phyloP scores from a whole-genome alignment of 805 yeast genomes.

The Candida sphagnicola region DNA sequence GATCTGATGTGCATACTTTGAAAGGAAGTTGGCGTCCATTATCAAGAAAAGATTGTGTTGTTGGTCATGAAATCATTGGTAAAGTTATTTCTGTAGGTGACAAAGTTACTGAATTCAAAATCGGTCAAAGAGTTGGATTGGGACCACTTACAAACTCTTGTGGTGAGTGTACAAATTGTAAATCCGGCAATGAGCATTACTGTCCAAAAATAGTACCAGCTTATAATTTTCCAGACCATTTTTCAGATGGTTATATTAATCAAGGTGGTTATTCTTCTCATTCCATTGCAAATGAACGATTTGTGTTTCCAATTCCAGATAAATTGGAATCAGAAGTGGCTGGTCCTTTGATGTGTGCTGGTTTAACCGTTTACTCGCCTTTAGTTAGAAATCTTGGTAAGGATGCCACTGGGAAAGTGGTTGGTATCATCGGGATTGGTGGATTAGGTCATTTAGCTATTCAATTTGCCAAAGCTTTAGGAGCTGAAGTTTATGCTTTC shows the following conservation, averaged over 20 bases:
- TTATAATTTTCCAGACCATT: slow-evolving; percentile 41
- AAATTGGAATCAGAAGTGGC: slow-evolving; percentile 35
- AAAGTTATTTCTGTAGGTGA: slow-evolving; percentile 55
- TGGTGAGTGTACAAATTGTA: slow-evolving; percentile 54
- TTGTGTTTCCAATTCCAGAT: slow-evolving; percentile 48
- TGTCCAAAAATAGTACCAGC: slow-evolving; percentile 51
- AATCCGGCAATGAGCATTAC: slow-evolving; percentile 36
- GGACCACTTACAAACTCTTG: slow-evolving; percentile 71
- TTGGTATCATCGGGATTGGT: slow-evolving; percentile 63
- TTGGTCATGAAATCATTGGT: slow-evolving; percentile 68
- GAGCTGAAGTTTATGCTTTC: slow-evolving; percentile 41
- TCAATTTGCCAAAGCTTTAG: slow-evolving; percentile 56
- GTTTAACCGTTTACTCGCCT: slow-evolving; percentile 52
- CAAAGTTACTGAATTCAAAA: slow-evolving; percentile 45
- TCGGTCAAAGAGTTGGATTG: slow-evolving; percentile 77
- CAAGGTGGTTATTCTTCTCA: slow-evolving; percentile 52
- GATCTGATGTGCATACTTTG: slow-evolving; percentile 52
- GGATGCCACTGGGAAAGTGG: slow-evolving; percentile 33
- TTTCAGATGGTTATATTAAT: slow-evolving; percentile 22
- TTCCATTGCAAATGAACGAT: slow-evolving; percentile 39
- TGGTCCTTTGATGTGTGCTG: slow-evolving; percentile 58
- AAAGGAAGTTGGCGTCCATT: slow-evolving; percentile 48
- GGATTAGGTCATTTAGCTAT: slow-evolving; percentile 68
- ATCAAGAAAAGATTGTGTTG: slow-evolving; percentile 35
- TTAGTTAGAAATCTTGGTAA: slow-evolving; percentile 39